Conservation (phyloP, 495 filamentous ascomycete genomes). For the Talaromyces ruber region DNA sequence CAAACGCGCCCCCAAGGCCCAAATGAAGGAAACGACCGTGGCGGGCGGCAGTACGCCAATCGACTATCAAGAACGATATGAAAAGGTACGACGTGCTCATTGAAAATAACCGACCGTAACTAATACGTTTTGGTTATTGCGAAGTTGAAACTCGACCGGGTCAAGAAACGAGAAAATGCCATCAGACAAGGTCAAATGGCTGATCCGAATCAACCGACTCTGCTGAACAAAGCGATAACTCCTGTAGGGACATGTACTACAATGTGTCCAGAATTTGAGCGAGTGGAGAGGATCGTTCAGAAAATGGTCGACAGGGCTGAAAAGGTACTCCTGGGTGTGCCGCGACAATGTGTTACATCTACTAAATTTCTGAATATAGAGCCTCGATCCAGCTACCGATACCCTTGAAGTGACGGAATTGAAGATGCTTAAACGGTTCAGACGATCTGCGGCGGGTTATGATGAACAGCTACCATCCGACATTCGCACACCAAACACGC, state of each 20-base stretch:
- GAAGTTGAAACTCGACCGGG: constrained; percentile 59
- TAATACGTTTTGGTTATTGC: constrained; percentile 14
- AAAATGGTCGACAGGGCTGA: constrained; percentile 54
- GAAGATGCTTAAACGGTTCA: constrained; percentile 77
- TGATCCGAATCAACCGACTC: constrained; percentile 78
- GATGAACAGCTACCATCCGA: constrained; percentile 89
- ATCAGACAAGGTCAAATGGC: constrained; percentile 72
- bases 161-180: constrained; percentile 56
- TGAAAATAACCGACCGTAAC: constrained; percentile 1
- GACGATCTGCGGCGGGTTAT: constrained; percentile 83
- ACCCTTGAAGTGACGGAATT: constrained; percentile 36
- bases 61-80: constrained; percentile 33
- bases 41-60: constrained; percentile 17
- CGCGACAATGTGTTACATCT: background rate
- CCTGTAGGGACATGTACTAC: constrained; percentile 83
- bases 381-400: constrained; percentile 27
- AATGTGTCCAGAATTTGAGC: constrained; percentile 93
- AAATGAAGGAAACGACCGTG: constrained; percentile 8
- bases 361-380: constrained; percentile 11
- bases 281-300: constrained; percentile 66
- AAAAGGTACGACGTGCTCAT: constrained; percentile 19
- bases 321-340: constrained; percentile 31
- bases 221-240: constrained; percentile 73
- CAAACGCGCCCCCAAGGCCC: constrained; percentile 4
- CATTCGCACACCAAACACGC: constrained; percentile 68